Base-by-base conservation (phyloP, 169 alveolate genomes). In the Plasmodium fragile region DNA sequence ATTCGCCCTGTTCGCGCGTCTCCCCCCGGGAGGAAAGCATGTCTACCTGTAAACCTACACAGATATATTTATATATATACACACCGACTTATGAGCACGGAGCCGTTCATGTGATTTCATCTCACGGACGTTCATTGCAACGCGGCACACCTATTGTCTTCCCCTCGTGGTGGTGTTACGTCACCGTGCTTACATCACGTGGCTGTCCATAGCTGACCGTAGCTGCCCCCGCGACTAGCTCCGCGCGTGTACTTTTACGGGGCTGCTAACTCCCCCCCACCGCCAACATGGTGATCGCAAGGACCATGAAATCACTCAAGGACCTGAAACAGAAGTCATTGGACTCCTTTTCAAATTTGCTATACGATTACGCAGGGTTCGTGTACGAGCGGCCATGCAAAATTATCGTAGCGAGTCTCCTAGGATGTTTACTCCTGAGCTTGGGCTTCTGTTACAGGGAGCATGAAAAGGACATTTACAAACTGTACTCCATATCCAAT, bases 331-430 rank as follows among this genome's bases (percentile, higher is more conserved):
- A 55, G 18, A 75, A 3, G 1, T 87, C 93, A 10, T 18, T 77
- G 45, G 89, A 87, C 16, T 77, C 22, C 39, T 87, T 87, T 77
- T 18, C 93, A 0, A 52, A 77, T 32, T 0, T 55, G 32, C 71
- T 87, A 16, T 87, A 87, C 49, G 71, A 77, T 22, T 87, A 87
- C 80, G 93, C 82, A 1, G 93, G 93, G 16, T 87, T 43, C 43
- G 93, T 87, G 70, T 87, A 87, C 18, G 93, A 87, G 13, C 65
- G 93, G 39, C 93, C 93, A 0, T 78, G 65, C 16, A 87, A 77
- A 3, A 25, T 87, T 4, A 87, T 87, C 2, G 13, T 53, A 3
- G 16, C n/a, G 3, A 87, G 93, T 25, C 70, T 87, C 7, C 6
- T 87, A 3, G 65, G 87, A 1, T 87, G 89, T 59, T 18, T 39